phyloP scores from a whole-genome alignment of 2,329 filamentous ascomycete species.

The Cordyceps fumosorosea region DNA sequence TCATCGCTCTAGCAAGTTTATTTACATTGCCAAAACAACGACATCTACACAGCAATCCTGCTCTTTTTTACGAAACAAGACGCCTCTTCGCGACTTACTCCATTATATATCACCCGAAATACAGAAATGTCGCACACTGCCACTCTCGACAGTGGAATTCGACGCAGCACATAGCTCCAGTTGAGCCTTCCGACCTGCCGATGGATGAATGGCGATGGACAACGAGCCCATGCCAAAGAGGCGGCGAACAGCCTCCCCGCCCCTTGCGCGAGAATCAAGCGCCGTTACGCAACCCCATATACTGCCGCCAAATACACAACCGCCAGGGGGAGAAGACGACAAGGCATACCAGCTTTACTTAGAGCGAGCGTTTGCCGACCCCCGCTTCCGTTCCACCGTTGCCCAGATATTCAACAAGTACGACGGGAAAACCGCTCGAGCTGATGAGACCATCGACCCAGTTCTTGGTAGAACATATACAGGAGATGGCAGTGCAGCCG shows the following conservation, averaged over 20 bases:
- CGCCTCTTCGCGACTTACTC: background rate
- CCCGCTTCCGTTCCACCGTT: conserved; percentile 73
- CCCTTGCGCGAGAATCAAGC: conserved; percentile 19
- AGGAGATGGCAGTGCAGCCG: background rate
- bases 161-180: background rate
- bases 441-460: background rate
- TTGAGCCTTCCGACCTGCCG: background rate
- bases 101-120: too few relatives aligned
- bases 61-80: background rate
- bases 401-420: conserved; percentile 90
- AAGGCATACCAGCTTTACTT: conserved; percentile 52
- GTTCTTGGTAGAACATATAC: background rate
- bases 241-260: conserved; percentile 43
- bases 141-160: background rate
- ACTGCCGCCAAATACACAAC: conserved; percentile 17
- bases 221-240: conserved; percentile 55
- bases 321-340: conserved; percentile 34
- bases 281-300: background rate
- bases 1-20: background rate
- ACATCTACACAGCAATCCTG: background rate
- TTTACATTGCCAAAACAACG: conserved; percentile 6
- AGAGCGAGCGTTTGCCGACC: conserved; percentile 59
- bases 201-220: conserved; percentile 10
- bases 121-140: background rate
- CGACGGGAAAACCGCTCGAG: conserved; percentile 47